Evolutionary conservation across 371 early-diverging fungal species (phyloP).

Genomic region (Basidiobolus meristosporus): DNA sequence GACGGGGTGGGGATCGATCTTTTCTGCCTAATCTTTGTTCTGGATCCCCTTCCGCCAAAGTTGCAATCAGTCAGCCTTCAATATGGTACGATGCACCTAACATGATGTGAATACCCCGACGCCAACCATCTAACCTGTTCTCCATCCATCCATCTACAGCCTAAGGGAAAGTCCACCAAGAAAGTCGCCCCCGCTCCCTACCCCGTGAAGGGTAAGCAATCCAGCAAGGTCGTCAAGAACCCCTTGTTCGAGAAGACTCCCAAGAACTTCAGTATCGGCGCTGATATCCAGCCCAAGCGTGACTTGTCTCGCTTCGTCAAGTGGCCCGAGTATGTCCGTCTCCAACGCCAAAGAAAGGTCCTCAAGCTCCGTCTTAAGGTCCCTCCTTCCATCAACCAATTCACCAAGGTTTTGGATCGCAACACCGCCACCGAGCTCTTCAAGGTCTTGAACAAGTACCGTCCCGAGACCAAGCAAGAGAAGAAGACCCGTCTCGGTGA

Average conservation of each 20-base stretch:
- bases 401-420: slow-evolving; percentile 90
- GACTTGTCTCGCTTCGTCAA: slow-evolving; percentile 92
- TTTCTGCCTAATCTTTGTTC: too few relatives aligned
- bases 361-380: slow-evolving; percentile 97
- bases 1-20: too few relatives aligned
- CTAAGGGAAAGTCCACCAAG: slow-evolving; percentile 48
- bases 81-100: too few relatives aligned
- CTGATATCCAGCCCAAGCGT: slow-evolving; percentile 87
- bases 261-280: slow-evolving; percentile 85
- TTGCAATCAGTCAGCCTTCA: too few relatives aligned
- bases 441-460: slow-evolving; percentile 95
- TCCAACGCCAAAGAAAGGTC: slow-evolving; percentile 94
- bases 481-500: slow-evolving; percentile 86
- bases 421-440: slow-evolving; percentile 94
- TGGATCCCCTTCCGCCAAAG: too few relatives aligned
- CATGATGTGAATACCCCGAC: too few relatives aligned
- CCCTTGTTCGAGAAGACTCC: slow-evolving; percentile 85
- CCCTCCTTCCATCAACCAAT: slow-evolving; percentile 99
- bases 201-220: slow-evolving; percentile 45
- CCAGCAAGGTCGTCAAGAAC: slow-evolving; percentile 56
- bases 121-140: too few relatives aligned
- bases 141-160: slow-evolving; percentile 8
- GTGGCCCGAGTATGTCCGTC: slow-evolving; percentile 94
- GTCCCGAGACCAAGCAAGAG: slow-evolving; percentile 93
- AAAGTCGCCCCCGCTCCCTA: slow-evolving; percentile 88